Percentiles rank a stretch among this genome's conserved stretches.
Conservation (phyloP, 331 rosid genomes). For the Cydonia oblonga region DNA sequence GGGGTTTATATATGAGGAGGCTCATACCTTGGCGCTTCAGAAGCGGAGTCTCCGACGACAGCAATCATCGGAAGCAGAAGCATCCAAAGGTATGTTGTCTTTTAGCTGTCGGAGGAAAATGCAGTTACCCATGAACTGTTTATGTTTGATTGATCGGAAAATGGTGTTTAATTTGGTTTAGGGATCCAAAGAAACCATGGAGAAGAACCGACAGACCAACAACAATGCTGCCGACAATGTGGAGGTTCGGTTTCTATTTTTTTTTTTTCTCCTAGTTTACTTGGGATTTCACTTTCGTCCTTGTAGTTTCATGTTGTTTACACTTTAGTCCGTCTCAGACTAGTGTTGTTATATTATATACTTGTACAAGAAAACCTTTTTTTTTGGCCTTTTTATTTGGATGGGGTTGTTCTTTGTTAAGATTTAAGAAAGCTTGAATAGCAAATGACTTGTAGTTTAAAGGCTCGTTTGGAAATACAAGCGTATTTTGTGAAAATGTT, state of each 20-base stretch:
- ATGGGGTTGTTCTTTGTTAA: too few species aligned
- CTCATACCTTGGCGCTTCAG: slow-evolving; percentile 35
- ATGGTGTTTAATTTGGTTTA: slow-evolving; percentile 24
- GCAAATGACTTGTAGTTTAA: too few species aligned
- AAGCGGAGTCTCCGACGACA: slow-evolving; percentile 13
- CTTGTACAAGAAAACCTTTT: too few species aligned
- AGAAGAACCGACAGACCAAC: slow-evolving; percentile 32
- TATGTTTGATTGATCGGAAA: neutral
- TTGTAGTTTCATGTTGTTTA: too few species aligned
- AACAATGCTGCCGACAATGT: slow-evolving; percentile 18
- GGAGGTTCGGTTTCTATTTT: slow-evolving; percentile 18
- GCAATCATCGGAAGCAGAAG: slow-evolving; percentile 13
- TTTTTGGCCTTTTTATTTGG: too few species aligned
- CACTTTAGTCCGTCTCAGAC: too few species aligned
- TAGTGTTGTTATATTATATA: too few species aligned
- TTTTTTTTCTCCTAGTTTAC: too few species aligned
- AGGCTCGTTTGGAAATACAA: too few species aligned
- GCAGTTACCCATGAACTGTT: neutral
- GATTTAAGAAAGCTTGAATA: too few species aligned
- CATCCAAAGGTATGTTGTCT: neutral
- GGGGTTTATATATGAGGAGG: slow-evolving; percentile 48
- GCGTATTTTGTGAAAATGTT: too few species aligned
- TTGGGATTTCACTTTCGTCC: too few species aligned
- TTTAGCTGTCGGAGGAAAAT: neutral
- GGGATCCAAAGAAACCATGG: slow-evolving; percentile 27